Percentiles rank a stretch among this genome's conserved stretches.
phyloP scores from a whole-genome alignment of 1,284 basidiomycete species.

The Coriolopsis trogii region DNA sequence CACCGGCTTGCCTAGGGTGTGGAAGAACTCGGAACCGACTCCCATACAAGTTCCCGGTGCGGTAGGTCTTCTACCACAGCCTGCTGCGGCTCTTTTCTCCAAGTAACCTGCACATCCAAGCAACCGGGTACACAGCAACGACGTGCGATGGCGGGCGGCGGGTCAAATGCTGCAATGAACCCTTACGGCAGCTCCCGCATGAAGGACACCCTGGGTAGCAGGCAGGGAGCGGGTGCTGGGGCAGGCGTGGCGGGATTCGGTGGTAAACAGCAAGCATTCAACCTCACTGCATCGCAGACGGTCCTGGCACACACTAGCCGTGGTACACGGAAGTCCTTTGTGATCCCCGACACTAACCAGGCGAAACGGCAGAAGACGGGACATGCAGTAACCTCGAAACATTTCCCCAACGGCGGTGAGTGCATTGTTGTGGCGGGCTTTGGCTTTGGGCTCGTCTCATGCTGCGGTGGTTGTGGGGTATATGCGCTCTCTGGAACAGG shows the following conservation, averaged over 20 bases:
- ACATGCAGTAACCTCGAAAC: background rate
- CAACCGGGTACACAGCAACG: too few relatives aligned
- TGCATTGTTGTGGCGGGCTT: background rate
- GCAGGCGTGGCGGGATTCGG: too few relatives aligned
- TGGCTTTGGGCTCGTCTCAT: background rate
- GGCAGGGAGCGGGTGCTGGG: background rate
- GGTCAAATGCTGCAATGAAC: background rate
- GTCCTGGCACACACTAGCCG: background rate
- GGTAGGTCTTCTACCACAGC: background rate
- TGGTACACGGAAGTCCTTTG: background rate
- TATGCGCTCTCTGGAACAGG: background rate
- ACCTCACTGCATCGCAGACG: conserved; percentile 5
- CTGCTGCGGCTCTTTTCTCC: too few relatives aligned
- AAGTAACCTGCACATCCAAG: too few relatives aligned
- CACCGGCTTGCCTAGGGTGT: too few relatives aligned
- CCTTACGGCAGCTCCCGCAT: background rate
- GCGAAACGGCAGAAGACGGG: conserved; percentile 13
- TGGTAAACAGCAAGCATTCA: too few relatives aligned
- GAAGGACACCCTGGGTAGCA: background rate
- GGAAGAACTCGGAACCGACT: background rate
- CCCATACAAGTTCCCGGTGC: background rate
- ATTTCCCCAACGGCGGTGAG: conserved; percentile 12
- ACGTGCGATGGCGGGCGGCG: background rate
- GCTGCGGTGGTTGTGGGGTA: background rate
- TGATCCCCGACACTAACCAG: background rate